phyloP scores from a whole-genome alignment of 2,329 filamentous ascomycete species.

The Monilinia polystroma region DNA sequence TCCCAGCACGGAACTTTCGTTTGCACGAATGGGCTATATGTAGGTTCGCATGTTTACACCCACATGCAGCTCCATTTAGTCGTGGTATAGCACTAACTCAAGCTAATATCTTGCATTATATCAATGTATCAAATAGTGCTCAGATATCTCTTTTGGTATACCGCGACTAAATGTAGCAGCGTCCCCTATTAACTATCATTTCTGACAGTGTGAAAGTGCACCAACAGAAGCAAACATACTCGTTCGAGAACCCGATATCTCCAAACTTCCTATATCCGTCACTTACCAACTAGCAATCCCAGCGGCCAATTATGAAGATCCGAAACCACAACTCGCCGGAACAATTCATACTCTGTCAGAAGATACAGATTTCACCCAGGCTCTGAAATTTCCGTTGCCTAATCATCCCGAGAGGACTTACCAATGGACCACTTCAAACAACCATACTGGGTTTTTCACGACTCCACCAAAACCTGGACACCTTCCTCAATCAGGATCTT shows the following conservation, averaged over 20 bases:
- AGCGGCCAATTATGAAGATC: slow-evolving; percentile 52
- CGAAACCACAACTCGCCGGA: slow-evolving; percentile 66
- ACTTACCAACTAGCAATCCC: slow-evolving; percentile 60
- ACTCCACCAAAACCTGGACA: slow-evolving; percentile 63
- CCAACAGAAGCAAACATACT: slow-evolving; percentile 76
- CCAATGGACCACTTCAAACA: slow-evolving; percentile 82
- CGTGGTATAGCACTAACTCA: not conserved
- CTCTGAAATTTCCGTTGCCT: slow-evolving; percentile 62
- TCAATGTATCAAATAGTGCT: not conserved
- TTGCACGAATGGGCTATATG: slow-evolving; percentile 84
- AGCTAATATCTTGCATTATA: not conserved
- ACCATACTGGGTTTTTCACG: slow-evolving; percentile 78
- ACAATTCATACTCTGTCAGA: slow-evolving; percentile 65
- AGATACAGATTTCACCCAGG: slow-evolving; percentile 78
- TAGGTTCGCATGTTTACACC: slow-evolving; percentile 6
- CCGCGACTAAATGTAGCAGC: not conserved
- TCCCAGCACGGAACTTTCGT: slow-evolving; percentile 72
- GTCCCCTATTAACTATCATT: not conserved
- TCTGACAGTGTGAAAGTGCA: slow-evolving; percentile 47
- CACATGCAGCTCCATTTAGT: not conserved
- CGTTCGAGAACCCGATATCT: slow-evolving; percentile 76
- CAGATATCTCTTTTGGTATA: not conserved
- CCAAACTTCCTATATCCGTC: slow-evolving; percentile 72
- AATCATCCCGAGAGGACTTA: slow-evolving; percentile 72
- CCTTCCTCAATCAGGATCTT: slow-evolving; percentile 55